Evolutionary conservation across 2,329 filamentous ascomycete genomes (phyloP), one percentile per base, ranked within the genome.

Genomic region (Chaetoscypha palmicola): DNA sequence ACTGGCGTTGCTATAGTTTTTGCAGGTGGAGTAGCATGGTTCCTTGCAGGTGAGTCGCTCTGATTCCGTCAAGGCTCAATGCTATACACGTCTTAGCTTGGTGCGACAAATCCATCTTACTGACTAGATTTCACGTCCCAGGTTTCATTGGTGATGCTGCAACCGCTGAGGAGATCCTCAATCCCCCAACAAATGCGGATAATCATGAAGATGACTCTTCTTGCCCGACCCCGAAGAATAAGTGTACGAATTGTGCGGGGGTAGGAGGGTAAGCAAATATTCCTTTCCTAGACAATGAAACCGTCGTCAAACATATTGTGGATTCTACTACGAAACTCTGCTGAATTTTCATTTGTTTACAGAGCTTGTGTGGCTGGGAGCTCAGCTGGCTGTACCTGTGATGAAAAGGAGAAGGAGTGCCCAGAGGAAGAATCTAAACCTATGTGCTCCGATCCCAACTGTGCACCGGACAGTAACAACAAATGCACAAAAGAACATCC

Each of bases 141-240:
- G 34, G 34, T 9, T 37, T 19, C 8, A 16, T 37, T 37, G 34
- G 34, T 19, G 34, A 37, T 37, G 34, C 12, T 16, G 34, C 34
- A 9, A 21, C 34, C 10, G 34, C 34, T 7, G 34, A 19, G 21
- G 21, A 37, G 16, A 19, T 21, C 11, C 34, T 37, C 19, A n/a
- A n/a, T n/a, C n/a, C n/a, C n/a, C n/a, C n/a, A n/a, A n/a, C n/a
- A n/a, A n/a, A n/a, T n/a, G n/a, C n/a, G n/a, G 34, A 37, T 16
- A 37, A 37, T 7, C 34, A 37, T 19, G 12, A 11, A 37, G 34
- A 37, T 21, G 34, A 37, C 19, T 37, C 34, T 9, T 37, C 34
- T 19, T 37, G 34, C 19, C 34, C 34, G 9, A 21, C 7, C 14
- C 34, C 11, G 34, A 37, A 37, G 19, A 19, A 37, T 19, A 37